Evolutionary conservation across 2,329 filamentous ascomycete genomes (phyloP).

Genomic region (Volutella citrinella): DNA sequence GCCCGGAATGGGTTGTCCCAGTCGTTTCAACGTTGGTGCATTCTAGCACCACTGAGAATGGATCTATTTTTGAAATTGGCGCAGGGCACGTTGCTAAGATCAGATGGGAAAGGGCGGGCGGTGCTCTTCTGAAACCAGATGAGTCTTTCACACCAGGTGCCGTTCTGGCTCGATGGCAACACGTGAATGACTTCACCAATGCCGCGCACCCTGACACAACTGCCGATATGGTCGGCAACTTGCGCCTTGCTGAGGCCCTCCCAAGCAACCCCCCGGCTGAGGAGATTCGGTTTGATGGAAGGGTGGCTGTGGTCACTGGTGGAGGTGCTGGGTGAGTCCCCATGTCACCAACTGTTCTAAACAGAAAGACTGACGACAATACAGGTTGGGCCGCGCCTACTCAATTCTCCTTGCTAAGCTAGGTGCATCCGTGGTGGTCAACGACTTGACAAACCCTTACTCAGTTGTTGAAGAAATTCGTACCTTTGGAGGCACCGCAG

Average conservation of each 20-base stretch:
- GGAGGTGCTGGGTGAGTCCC: constrained; percentile 84
- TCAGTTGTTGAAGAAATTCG: constrained; percentile 89
- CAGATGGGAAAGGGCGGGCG: constrained; percentile 89
- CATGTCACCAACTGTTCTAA: too few species aligned
- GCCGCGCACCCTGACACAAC: constrained; percentile 80
- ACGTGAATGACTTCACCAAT: constrained; percentile 78
- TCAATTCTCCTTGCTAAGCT: constrained; percentile 81
- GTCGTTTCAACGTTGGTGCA: constrained; percentile 86
- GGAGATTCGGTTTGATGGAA: constrained; percentile 76
- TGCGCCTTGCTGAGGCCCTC: constrained; percentile 80
- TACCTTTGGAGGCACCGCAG: constrained; percentile 82
- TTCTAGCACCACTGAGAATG: constrained; percentile 79
- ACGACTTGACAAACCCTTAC: constrained; percentile 92
- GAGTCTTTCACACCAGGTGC: constrained; percentile 83
- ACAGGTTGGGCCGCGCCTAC: constrained; percentile 90
- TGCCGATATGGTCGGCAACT: constrained; percentile 82
- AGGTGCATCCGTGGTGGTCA: constrained; percentile 85
- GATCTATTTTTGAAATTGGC: constrained; percentile 89
- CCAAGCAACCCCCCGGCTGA: constrained; percentile 68
- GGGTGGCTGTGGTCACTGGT: constrained; percentile 83
- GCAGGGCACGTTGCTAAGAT: constrained; percentile 91
- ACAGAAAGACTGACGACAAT: too few species aligned
- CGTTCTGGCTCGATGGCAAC: constrained; percentile 83
- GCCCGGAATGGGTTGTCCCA: constrained; percentile 93
- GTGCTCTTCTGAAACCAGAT: constrained; percentile 86